Percentiles rank a stretch among this genome's conserved stretches.
Conservation (phyloP, 1,284 basidiomycete species). For the Austropuccinia psidii region DNA sequence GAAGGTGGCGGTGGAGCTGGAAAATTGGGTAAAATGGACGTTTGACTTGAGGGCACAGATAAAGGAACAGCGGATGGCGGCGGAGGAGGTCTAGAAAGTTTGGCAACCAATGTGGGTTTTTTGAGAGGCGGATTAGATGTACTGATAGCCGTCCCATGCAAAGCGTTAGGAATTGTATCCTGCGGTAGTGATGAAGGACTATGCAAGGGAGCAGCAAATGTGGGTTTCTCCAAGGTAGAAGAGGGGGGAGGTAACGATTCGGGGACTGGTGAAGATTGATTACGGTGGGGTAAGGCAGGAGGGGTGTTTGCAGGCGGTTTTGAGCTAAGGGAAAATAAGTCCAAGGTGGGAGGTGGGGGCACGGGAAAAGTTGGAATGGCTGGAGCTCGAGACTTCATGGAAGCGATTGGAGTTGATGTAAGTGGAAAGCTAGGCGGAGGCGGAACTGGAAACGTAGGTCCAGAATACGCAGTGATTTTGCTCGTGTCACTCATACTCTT, state of each 20-base stretch:
- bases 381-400: neutral
- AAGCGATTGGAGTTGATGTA: neutral
- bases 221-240: neutral
- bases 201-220: neutral
- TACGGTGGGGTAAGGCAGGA: neutral
- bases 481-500: no score
- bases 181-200: neutral
- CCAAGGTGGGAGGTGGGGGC: conserved; percentile 14
- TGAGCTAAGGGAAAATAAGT: conserved; percentile 11
- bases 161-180: neutral
- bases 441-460: neutral
- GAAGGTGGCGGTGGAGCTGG: conserved; percentile 26
- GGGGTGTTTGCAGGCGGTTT: neutral
- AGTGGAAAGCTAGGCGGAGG: neutral
- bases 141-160: neutral
- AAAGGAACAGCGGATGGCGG: neutral
- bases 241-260: neutral
- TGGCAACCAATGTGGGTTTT: conserved; percentile 1
- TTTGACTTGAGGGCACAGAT: neutral
- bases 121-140: neutral
- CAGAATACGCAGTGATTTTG: no score
- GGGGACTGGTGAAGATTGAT: neutral
- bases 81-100: conserved; percentile 17
- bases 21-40: neutral
- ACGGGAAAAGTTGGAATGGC: neutral